phyloP scores from a whole-genome alignment of 2,329 filamentous ascomycete species.

The Piedraia hortae region DNA sequence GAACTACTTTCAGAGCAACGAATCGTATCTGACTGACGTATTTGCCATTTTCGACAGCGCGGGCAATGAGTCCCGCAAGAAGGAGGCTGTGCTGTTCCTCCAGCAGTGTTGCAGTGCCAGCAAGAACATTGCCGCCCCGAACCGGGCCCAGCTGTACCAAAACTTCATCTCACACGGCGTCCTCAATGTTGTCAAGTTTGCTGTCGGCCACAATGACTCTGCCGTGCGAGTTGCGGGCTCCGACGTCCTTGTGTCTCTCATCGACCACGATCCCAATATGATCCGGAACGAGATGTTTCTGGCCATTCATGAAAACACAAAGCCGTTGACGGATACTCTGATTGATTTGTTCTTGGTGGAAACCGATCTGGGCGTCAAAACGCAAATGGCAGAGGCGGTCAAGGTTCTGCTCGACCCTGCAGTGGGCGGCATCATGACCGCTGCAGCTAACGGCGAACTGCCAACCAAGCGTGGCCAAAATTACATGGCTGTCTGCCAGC shows the following conservation, averaged over 20 bases:
- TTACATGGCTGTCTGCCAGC: constrained; percentile 1
- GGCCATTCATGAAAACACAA: constrained; percentile 64
- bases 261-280: constrained; percentile 87
- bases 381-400: constrained; percentile 81
- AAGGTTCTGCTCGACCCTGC: constrained; percentile 64
- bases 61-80: constrained; percentile 23
- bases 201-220: constrained; percentile 60
- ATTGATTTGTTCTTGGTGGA: constrained; percentile 81
- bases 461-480: constrained; percentile 25
- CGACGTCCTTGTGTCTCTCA: constrained; percentile 75
- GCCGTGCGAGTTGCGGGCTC: constrained; percentile 73
- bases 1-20: constrained; percentile 68
- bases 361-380: constrained; percentile 79
- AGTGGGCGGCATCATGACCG: constrained; percentile 28
- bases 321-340: constrained; percentile 66
- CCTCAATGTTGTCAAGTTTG: constrained; percentile 72
- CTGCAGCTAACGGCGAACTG: constrained; percentile 34
- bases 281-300: constrained; percentile 82
- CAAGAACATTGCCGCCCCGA: constrained; percentile 72
- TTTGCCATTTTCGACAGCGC: constrained; percentile 57
- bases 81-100: constrained; percentile 85
- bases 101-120: constrained; percentile 86
- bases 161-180: constrained; percentile 77
- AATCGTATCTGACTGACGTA: constrained; percentile 50
- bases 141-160: constrained; percentile 55